Conservation (phyloP, 768 basidiomycete species). For the Lactarius akahatsu region DNA sequence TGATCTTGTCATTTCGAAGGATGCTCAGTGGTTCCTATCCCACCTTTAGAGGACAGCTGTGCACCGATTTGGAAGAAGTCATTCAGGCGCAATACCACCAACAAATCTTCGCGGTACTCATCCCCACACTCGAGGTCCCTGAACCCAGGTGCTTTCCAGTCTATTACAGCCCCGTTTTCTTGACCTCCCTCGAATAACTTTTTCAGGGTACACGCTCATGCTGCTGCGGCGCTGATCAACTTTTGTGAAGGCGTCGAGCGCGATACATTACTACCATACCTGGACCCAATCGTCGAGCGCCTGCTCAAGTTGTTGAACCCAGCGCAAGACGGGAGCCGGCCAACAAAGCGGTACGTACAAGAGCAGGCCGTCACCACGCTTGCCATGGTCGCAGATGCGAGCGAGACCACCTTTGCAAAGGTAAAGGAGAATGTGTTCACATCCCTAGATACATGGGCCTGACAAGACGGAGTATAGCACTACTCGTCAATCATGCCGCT, state of each 20-base stretch:
- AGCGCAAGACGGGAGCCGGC: slow-evolving; percentile 38
- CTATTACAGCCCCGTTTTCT: neutral
- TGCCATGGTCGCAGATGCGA: slow-evolving; percentile 87
- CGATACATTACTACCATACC: slow-evolving; percentile 69
- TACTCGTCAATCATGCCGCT: slow-evolving; percentile 81
- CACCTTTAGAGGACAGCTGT: slow-evolving; percentile 75
- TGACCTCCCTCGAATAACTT: slow-evolving; percentile 7
- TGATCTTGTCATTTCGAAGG: slow-evolving; percentile 1
- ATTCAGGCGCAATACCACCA: slow-evolving; percentile 72
- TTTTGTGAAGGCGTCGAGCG: slow-evolving; percentile 86
- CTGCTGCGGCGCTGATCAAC: slow-evolving; percentile 85
- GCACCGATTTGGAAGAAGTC: slow-evolving; percentile 83
- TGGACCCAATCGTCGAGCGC: slow-evolving; percentile 76
- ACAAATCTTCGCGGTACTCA: slow-evolving; percentile 66
- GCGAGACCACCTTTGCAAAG: slow-evolving; percentile 74
- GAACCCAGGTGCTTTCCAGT: slow-evolving; percentile 57
- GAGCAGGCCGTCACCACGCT: slow-evolving; percentile 87
- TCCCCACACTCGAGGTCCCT: slow-evolving; percentile 71
- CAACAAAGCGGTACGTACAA: slow-evolving; percentile 66
- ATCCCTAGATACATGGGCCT: neutral
- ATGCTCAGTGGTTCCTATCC: slow-evolving; percentile 7
- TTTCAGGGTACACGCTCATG: slow-evolving; percentile 77
- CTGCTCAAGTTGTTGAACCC: slow-evolving; percentile 67
- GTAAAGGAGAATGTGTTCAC: slow-evolving; percentile 36
- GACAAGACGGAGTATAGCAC: slow-evolving; percentile 40